Evolutionary conservation across 768 basidiomycete genomes (phyloP).

Genomic region (Mycena vulgaris): DNA sequence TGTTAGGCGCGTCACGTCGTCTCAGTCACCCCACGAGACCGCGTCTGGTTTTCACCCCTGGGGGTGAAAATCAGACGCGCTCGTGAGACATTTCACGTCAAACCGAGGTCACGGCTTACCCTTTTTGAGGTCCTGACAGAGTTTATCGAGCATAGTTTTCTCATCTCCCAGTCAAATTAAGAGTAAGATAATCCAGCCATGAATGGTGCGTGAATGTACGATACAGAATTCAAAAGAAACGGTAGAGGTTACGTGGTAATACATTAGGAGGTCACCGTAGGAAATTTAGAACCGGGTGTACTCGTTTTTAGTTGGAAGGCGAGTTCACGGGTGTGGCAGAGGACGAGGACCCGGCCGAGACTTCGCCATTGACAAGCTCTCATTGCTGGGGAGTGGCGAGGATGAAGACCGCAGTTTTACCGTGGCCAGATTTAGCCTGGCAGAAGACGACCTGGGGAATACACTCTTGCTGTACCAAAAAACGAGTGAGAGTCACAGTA

Average conservation of each 20-base stretch:
- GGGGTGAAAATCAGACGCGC: no score
- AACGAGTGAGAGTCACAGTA: no score
- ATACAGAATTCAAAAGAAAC: slow-evolving; percentile 37
- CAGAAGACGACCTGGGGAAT: slow-evolving; percentile 99
- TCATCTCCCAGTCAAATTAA: no score
- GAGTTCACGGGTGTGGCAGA: slow-evolving; percentile 99
- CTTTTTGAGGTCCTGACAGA: no score
- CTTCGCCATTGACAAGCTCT: slow-evolving; percentile 98
- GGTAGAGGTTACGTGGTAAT: slow-evolving; percentile 29
- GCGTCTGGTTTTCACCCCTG: no score
- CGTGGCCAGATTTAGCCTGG: slow-evolving; percentile 99
- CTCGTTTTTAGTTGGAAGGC: slow-evolving; percentile 99
- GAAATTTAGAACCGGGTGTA: slow-evolving; percentile 85
- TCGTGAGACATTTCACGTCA: no score
- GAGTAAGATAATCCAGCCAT: slow-evolving; percentile 9
- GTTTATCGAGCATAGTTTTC: no score
- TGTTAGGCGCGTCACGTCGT: background rate
- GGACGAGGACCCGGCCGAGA: slow-evolving; percentile 88
- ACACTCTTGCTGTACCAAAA: slow-evolving; percentile 95
- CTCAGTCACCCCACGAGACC: background rate
- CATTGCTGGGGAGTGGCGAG: slow-evolving; percentile 97
- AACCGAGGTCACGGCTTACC: no score
- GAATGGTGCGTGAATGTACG: slow-evolving; percentile 33
- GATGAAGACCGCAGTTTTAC: slow-evolving; percentile 99
- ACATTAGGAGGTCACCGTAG: slow-evolving; percentile 65